phyloP scores from a whole-genome alignment of 768 basidiomycete species.

The Amanita rubescens region DNA sequence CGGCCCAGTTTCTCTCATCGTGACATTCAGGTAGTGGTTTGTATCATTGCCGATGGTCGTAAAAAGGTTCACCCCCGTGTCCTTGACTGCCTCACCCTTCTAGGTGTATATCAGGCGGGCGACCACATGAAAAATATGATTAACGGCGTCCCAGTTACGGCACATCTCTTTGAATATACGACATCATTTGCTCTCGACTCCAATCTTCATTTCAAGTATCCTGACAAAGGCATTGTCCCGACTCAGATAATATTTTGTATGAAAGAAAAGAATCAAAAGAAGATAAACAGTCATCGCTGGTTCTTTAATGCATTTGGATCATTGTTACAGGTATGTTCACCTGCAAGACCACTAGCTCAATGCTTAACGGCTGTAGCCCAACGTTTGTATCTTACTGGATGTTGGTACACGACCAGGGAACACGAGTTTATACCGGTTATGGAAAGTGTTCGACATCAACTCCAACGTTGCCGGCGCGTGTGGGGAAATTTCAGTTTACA shows the following conservation, averaged over 20 bases:
- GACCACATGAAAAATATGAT: conserved; percentile 40
- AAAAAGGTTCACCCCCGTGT: conserved; percentile 77
- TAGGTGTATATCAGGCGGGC: conserved; percentile 82
- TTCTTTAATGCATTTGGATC: conserved; percentile 93
- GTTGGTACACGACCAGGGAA: conserved; percentile 89
- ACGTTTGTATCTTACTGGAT: conserved; percentile 87
- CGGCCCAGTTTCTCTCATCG: background rate
- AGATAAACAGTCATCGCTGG: conserved; percentile 96
- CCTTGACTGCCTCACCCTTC: conserved; percentile 81
- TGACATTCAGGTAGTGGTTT: conserved; percentile 69
- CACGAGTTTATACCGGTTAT: conserved; percentile 87
- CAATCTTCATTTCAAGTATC: conserved; percentile 77
- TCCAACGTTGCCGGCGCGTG: conserved; percentile 94
- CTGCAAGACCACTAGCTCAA: background rate
- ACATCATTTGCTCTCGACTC: conserved; percentile 75
- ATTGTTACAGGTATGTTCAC: conserved; percentile 58
- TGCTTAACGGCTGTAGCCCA: conserved; percentile 45
- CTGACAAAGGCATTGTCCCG: conserved; percentile 89
- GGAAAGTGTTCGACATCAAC: conserved; percentile 92
- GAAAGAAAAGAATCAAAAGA: conserved; percentile 94
- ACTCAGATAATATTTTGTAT: conserved; percentile 91
- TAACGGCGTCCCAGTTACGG: conserved; percentile 54
- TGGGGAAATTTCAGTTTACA: conserved; percentile 92
- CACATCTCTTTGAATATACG: conserved; percentile 78
- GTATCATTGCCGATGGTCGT: conserved; percentile 86